Conservation (phyloP, 2,329 filamentous ascomycete genomes). For the Zopfia rhizophila region DNA sequence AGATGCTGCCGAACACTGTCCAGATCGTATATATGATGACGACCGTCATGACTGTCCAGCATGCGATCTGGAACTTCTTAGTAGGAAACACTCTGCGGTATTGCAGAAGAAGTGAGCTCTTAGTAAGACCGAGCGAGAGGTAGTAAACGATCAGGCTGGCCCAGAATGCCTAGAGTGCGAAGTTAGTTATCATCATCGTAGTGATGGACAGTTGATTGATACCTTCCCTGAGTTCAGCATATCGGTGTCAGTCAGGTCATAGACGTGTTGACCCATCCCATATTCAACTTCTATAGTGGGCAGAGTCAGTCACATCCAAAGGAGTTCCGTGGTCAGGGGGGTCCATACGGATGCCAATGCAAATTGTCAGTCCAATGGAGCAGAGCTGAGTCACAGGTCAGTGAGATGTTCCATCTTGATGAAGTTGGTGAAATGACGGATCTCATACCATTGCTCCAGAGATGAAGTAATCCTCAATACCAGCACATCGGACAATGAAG, state of each 20-base stretch:
- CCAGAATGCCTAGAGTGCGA: constrained; percentile 40
- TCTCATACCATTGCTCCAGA: constrained; percentile 36
- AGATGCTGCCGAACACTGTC: constrained; percentile 45
- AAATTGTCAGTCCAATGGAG: constrained; percentile 39
- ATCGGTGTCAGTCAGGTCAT: constrained; percentile 22
- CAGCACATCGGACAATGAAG: constrained; percentile 38
- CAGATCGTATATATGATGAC: constrained; percentile 40
- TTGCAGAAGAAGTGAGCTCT: constrained; percentile 46
- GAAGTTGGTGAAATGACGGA: not conserved
- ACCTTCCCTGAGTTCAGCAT: constrained; percentile 39
- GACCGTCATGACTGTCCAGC: constrained; percentile 36
- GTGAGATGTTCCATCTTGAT: not conserved
- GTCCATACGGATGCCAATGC: constrained; percentile 41
- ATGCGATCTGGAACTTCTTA: constrained; percentile 36
- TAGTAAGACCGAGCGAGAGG: constrained; percentile 44
- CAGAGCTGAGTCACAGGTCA: constrained; percentile 27
- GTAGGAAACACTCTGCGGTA: constrained; percentile 45
- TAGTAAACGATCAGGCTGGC: constrained; percentile 46
- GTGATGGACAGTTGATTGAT: not conserved
- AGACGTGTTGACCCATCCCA: constrained; percentile 42
- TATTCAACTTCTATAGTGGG: constrained; percentile 37
- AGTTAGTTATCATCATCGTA: not conserved
- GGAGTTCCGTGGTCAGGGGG: not conserved
- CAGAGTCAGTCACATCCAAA: constrained; percentile 8
- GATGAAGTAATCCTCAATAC: constrained; percentile 43